These are phyloP conservation scores for Lithohypha guttulata DNA, from an alignment of 2,329 filamentous ascomycete genomes.

Conservation along the genomic window DNA sequence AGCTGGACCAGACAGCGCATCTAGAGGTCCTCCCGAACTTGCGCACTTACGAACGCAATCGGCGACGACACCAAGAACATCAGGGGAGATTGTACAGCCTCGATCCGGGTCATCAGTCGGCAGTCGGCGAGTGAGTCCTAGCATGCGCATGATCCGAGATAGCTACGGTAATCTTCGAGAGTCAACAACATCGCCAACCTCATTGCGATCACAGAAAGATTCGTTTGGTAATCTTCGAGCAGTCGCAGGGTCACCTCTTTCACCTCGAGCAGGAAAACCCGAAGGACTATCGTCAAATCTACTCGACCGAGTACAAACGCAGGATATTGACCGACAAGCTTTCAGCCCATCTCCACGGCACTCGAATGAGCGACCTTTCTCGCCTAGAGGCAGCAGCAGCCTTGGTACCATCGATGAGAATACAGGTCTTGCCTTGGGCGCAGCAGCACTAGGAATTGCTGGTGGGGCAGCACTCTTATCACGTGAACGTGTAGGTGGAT, in stretches of 20 bases:
- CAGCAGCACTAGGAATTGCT: constrained; percentile 11
- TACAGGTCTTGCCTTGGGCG: constrained; percentile 10
- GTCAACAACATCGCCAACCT: constrained; percentile 4
- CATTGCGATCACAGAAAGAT: constrained; percentile 1
- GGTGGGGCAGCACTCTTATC: constrained; percentile 20
- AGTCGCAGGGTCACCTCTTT: constrained; percentile 2
- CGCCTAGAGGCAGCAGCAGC: constrained; percentile 29
- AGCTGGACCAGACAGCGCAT: constrained; percentile 17
- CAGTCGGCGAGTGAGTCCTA: constrained; percentile 21
- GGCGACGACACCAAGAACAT: constrained; percentile 16
- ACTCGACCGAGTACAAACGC: constrained; percentile 12
- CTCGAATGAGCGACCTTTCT: constrained; percentile 18
- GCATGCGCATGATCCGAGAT: constrained; percentile 26
- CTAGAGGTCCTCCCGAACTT: constrained; percentile 16
- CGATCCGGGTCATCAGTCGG: constrained; percentile 13
- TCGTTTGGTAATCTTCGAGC: constrained; percentile 9
- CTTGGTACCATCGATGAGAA: constrained; percentile 30
- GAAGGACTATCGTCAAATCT: constrained; percentile 16
- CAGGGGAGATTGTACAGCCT: constrained; percentile 10
- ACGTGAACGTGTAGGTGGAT: constrained; percentile 20
- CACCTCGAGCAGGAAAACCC: constrained; percentile 6
- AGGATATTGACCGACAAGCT: constrained; percentile 27
- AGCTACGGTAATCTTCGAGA: constrained; percentile 8
- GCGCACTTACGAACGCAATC: constrained; percentile 6
- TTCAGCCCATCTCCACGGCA: constrained; percentile 23